These are phyloP conservation scores for Diddensiella transvaalensis DNA, from an alignment of 805 yeast genomes.

Conservation along the genomic window DNA sequence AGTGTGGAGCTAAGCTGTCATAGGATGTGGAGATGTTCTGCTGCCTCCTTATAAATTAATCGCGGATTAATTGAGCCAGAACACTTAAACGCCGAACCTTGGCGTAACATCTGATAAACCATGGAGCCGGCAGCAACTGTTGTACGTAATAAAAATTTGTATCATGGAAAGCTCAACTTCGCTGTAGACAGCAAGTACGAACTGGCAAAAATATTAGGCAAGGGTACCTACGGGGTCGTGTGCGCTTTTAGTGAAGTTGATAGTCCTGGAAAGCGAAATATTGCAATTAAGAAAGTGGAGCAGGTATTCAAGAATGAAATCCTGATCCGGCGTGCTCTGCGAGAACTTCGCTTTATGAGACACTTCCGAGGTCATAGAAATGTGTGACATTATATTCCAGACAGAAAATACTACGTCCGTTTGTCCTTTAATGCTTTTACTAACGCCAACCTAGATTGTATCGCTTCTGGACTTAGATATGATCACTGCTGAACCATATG, in stretches of 20 bases:
- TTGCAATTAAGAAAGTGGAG: slow-evolving; percentile 81
- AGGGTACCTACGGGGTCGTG: slow-evolving; percentile 84
- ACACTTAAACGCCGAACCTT: no score
- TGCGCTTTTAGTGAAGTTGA: slow-evolving; percentile 65
- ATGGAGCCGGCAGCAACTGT: not conserved
- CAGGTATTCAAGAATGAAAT: slow-evolving; percentile 65
- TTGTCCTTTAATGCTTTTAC: no score
- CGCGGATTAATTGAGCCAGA: no score
- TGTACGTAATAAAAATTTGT: not conserved
- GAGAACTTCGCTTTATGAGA: slow-evolving; percentile 78
- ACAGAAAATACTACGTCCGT: slow-evolving; percentile 1
- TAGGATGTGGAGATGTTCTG: no score
- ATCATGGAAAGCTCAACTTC: slow-evolving; percentile 34
- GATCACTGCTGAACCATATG: slow-evolving; percentile 61
- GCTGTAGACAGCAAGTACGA: slow-evolving; percentile 59
- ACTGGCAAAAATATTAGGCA: slow-evolving; percentile 59
- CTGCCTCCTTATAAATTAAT: no score
- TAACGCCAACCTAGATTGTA: no score
- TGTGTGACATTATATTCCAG: slow-evolving; percentile 31
- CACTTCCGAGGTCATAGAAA: slow-evolving; percentile 84
- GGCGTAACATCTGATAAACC: no score
- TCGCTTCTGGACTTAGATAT: slow-evolving; percentile 71
- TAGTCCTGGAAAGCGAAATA: slow-evolving; percentile 34
- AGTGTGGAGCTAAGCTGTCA: no score
- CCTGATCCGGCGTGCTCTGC: slow-evolving; percentile 69